Evolutionary conservation across 1,139 yeast species (phyloP), one percentile per base, ranked within the genome.

Genomic region (Kurtzmaniella quercitrusa): DNA sequence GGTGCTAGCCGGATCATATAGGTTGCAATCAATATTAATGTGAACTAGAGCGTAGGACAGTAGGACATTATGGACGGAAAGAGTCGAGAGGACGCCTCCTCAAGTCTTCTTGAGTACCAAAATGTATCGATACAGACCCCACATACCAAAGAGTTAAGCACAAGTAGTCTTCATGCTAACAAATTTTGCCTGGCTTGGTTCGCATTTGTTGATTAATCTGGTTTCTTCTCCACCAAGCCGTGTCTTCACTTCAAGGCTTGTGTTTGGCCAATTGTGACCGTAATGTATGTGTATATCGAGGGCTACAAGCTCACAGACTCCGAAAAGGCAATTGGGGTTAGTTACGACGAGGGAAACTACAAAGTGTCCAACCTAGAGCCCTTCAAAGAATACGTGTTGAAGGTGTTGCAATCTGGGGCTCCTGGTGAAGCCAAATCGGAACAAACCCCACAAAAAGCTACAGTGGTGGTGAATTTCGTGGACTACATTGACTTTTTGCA

Each of bases 1-100:
- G 69, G 66, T 73, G 76, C 54, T 72, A 53, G 52, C 25, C 17
- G n/a, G 14, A 27, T 23, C 27, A 27, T 27, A 27, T 27, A 5
- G 31, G 12, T 27, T 5, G 12, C 31, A 27, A 27, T 27, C 5
- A 27, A n/a, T n/a, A n/a, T n/a, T n/a, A n/a, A n/a, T n/a, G n/a
- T n/a, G n/a, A n/a, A n/a, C n/a, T n/a, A n/a, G n/a, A n/a, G n/a
- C n/a, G n/a, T n/a, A n/a, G n/a, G n/a, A n/a, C n/a, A n/a, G n/a
- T n/a, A n/a, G n/a, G n/a, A n/a, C n/a, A n/a, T n/a, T n/a, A n/a
- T n/a, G n/a, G n/a, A n/a, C n/a, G n/a, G n/a, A n/a, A n/a, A n/a
- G n/a, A n/a, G n/a, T n/a, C n/a, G n/a, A n/a, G n/a, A n/a, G n/a
- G n/a, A n/a, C n/a, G n/a, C n/a, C n/a, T n/a, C n/a, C n/a, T n/a